Evolutionary conservation across 2,329 filamentous ascomycete species (phyloP).

Genomic region (Hymenoscyphus fructigenus): DNA sequence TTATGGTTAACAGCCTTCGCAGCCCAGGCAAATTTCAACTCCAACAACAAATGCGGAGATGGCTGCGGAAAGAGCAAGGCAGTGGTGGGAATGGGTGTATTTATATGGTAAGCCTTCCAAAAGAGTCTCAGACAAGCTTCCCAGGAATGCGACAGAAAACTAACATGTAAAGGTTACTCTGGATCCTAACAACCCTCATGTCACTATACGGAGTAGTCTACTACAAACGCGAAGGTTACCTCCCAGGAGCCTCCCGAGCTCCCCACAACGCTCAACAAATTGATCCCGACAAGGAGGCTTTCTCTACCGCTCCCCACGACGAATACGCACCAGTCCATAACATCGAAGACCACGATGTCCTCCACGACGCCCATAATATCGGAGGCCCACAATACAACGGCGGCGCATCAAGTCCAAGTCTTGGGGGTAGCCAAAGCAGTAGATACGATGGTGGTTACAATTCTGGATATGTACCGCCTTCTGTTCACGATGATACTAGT

Average conservation of each 20-base stretch:
- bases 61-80: slow-evolving; percentile 62
- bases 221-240: slow-evolving; percentile 59
- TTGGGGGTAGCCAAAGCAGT: slow-evolving; percentile 13
- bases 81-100: slow-evolving; percentile 61
- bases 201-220: slow-evolving; percentile 61
- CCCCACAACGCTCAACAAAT: slow-evolving; percentile 47
- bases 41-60: slow-evolving; percentile 51
- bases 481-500: slow-evolving; percentile 42
- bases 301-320: slow-evolving; percentile 66
- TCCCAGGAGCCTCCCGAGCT: slow-evolving; percentile 48
- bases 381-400: slow-evolving; percentile 19
- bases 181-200: slow-evolving; percentile 51
- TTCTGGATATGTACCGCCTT: slow-evolving; percentile 29
- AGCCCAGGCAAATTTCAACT: slow-evolving; percentile 64
- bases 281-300: slow-evolving; percentile 68
- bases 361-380: slow-evolving; percentile 2
- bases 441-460: slow-evolving; percentile 22
- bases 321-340: slow-evolving; percentile 64
- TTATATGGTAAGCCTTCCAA: slow-evolving; percentile 53
- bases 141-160: not conserved
- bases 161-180: slow-evolving; percentile 50
- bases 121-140: not conserved
- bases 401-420: slow-evolving; percentile 6
- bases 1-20: slow-evolving; percentile 68
- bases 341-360: slow-evolving; percentile 31